Conservation (phyloP, 176 grass and related monocot genomes). For the Calamus simplicifolius region DNA sequence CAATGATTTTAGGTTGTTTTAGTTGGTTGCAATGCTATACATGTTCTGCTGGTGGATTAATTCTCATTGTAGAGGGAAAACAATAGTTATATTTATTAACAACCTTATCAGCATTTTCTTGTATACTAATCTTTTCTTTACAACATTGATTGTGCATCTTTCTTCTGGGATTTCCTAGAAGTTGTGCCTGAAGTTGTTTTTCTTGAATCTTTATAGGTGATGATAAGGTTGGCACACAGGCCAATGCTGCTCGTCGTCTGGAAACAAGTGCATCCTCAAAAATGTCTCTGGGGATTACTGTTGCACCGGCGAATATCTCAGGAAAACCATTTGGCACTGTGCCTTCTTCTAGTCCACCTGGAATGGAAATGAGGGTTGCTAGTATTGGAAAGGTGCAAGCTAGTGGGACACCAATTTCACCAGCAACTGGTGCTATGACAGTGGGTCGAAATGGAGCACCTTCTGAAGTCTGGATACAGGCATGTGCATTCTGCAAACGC, state of each 20-base stretch:
- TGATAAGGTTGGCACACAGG: constrained; percentile 13
- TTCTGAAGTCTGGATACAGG: constrained; percentile 47
- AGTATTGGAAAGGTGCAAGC: constrained; percentile 33
- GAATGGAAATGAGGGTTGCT: constrained; percentile 28
- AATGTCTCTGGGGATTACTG: constrained; percentile 20
- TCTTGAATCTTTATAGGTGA: constrained; percentile 16
- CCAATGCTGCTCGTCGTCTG: constrained; percentile 16
- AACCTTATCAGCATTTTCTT: too few species aligned
- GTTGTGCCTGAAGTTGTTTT: constrained; percentile 1
- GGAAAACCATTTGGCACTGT: constrained; percentile 30
- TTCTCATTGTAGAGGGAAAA: too few species aligned
- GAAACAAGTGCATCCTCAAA: constrained; percentile 45
- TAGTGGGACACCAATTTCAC: constrained; percentile 24
- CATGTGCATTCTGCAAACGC: constrained; percentile 7
- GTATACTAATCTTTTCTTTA: too few species aligned
- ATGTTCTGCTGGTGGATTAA: too few species aligned
- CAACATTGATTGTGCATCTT: neutral
- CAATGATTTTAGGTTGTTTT: too few species aligned
- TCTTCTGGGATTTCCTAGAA: neutral
- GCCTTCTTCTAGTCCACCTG: constrained; percentile 24
- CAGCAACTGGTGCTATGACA: constrained; percentile 17
- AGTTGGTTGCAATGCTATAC: too few species aligned
- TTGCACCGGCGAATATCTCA: constrained; percentile 20
- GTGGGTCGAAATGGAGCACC: constrained; percentile 27
- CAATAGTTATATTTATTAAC: too few species aligned